Evolutionary conservation across 495 filamentous ascomycete genomes (phyloP).

Genomic region (Aspergillus haitiensis): DNA sequence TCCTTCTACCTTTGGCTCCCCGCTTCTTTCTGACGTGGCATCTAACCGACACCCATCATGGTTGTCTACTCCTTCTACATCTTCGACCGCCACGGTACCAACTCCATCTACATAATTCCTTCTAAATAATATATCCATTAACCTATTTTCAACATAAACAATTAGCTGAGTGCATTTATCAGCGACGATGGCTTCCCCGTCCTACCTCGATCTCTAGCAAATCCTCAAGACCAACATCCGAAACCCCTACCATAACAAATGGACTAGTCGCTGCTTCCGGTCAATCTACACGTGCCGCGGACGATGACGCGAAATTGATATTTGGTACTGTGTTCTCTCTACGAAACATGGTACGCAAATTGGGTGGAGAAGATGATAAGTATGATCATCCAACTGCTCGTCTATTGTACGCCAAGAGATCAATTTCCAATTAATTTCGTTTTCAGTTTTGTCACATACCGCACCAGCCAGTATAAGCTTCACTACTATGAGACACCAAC

Average conservation of each 20-base stretch:
- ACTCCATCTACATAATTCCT: not conserved
- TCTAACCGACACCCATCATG: slow-evolving; percentile 53
- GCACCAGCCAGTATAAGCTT: slow-evolving; percentile 92
- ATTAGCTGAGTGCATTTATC: slow-evolving; percentile 97
- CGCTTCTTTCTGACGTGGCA: slow-evolving; percentile 10
- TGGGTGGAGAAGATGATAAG: slow-evolving; percentile 85
- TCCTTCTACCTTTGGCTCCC: not conserved
- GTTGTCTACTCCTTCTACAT: slow-evolving; percentile 97
- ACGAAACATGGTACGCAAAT: slow-evolving; percentile 93
- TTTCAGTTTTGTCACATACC: slow-evolving; percentile 79
- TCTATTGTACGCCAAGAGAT: not conserved
- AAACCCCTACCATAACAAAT: slow-evolving; percentile 33
- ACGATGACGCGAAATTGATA: slow-evolving; percentile 93
- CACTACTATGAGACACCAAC: slow-evolving; percentile 99
- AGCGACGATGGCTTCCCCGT: slow-evolving; percentile 68
- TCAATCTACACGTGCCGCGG: slow-evolving; percentile 57
- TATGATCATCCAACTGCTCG: slow-evolving; percentile 31
- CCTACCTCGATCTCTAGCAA: slow-evolving; percentile 47
- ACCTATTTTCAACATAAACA: slow-evolving; percentile 12
- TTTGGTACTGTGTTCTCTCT: slow-evolving; percentile 96
- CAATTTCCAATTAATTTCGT: not conserved
- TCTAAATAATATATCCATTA: not conserved
- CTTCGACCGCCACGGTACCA: slow-evolving; percentile 93
- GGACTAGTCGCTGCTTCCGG: slow-evolving; percentile 33
- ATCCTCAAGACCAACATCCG: slow-evolving; percentile 36